Base-by-base conservation (phyloP, 1,284 basidiomycete genomes). In the Puccinia horiana region DNA sequence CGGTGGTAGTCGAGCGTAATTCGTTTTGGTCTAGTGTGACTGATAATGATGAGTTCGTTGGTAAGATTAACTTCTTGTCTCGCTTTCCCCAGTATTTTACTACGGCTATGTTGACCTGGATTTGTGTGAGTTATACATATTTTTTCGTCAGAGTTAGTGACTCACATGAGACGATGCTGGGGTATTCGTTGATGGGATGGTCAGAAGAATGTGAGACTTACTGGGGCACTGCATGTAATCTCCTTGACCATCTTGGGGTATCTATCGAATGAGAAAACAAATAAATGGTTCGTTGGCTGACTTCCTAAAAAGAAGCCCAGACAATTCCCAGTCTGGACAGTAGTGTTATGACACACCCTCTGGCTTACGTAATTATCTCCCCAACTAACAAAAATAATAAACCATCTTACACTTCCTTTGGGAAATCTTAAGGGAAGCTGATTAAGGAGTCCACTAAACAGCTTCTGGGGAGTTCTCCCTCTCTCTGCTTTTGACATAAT, bases 11-110 rank as follows among this genome's bases (percentile, higher is more conserved):
- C 0, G 94, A 94, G 82, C 94, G 91, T 35, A 99, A 91, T 86
- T 99, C 93, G 88, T 98, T 95, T 88, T 99, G 97, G 86, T 94
- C 93, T 82, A 99, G 92, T 2, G 97, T 99, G 73, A 99, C 94
- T 1, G 95, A 98, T 42, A 99, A 91, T 32, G 96, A 98, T 8
- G 95, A 95, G 89, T 99, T 99, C 84, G 96, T 98, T 42, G 96
- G 96, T 79, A 99, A 90, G 86, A 98, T 98, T 84, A 99, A 91
- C 85, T 92, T 91, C 12, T 94, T 96, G 88, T 98, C 93, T 84
- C 96, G 93, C 89, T 99, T 99, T 84, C 96, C 96, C 96, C 96
- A 99, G 89, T 86, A 86, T 73, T 86, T 85, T 49, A 85, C 80
- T 32, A 85, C 84, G 40, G 84, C 84, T 65, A 85, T 85, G 72